Conservation (phyloP, 23 red algal species). For the Agarophyton chilense region DNA sequence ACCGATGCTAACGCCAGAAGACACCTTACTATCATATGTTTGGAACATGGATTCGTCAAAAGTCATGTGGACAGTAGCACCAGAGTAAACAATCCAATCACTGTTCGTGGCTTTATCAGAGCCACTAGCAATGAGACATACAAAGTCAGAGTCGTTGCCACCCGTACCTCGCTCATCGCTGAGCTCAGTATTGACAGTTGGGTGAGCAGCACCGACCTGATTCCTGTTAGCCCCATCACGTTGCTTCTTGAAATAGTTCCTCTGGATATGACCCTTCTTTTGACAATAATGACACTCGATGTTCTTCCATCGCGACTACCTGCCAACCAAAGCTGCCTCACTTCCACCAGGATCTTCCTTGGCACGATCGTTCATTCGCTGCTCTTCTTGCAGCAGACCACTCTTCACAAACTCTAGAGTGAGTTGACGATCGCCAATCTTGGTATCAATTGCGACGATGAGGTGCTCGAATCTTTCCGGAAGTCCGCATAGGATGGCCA, state of each 20-base stretch:
- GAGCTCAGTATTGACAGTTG: not conserved
- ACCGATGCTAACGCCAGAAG: constrained; percentile 11
- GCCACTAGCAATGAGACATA: constrained; percentile 32
- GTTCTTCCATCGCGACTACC: not conserved
- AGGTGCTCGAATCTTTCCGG: constrained; percentile 14
- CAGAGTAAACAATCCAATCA: constrained; percentile 11
- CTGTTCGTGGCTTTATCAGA: constrained; percentile 1
- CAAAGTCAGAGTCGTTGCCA: constrained; percentile 11
- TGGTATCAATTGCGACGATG: constrained; percentile 35
- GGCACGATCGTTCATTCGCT: not conserved
- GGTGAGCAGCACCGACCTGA: not conserved
- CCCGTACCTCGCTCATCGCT: not conserved
- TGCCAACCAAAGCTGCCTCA: no score
- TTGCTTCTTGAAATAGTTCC: constrained; percentile 23
- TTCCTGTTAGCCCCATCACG: constrained; percentile 26
- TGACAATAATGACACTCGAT: constrained; percentile 14
- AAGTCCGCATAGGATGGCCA: constrained; percentile 30
- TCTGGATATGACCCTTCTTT: constrained; percentile 19
- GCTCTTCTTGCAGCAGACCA: constrained; percentile 55
- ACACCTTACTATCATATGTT: constrained; percentile 1
- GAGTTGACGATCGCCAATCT: constrained; percentile 20
- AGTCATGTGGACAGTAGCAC: constrained; percentile 15
- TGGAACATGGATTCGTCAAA: constrained; percentile 25
- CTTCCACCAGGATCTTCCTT: not conserved
- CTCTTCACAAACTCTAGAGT: constrained; percentile 49